Percentiles rank a stretch among this genome's conserved stretches.
Conservation (phyloP, 305 asterid genomes). For the Solanum hybrid region DNA sequence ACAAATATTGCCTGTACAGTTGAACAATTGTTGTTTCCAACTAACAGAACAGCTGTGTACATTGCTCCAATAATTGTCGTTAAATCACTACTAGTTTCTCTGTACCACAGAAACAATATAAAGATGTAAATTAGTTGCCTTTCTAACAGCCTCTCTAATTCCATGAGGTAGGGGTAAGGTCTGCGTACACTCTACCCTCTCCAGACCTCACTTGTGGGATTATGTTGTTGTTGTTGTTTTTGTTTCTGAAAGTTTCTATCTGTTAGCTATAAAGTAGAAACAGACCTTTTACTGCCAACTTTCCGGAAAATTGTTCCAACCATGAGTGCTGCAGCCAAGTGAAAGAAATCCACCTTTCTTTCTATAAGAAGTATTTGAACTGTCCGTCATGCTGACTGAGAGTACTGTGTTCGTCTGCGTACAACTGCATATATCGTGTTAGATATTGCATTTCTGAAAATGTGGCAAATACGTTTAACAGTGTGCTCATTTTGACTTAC, state of each 20-base stretch:
- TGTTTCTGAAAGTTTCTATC: no score
- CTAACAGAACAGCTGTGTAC: slow-evolving; percentile 65
- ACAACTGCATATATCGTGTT: background rate
- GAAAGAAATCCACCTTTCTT: no score
- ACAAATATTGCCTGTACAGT: slow-evolving; percentile 67
- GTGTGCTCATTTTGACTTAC: background rate
- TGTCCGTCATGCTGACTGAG: background rate
- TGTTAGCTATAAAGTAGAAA: background rate
- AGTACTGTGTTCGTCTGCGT: background rate
- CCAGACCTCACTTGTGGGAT: background rate
- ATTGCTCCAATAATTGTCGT: slow-evolving; percentile 71
- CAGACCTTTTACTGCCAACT: slow-evolving; percentile 16
- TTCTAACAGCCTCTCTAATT: background rate
- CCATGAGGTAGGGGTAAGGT: no score
- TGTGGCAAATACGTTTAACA: background rate
- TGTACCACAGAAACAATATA: slow-evolving; percentile 13
- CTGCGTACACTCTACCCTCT: background rate
- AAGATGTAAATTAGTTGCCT: background rate
- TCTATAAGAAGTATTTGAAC: accelerated
- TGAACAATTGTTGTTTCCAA: slow-evolving; percentile 29
- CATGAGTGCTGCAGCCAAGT: slow-evolving; percentile 11
- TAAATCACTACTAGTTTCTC: slow-evolving; percentile 47
- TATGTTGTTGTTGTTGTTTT: no score
- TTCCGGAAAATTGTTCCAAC: slow-evolving; percentile 41
- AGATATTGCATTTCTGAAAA: background rate